phyloP scores from a whole-genome alignment of 345 rosid species.

The Clausena lansium region DNA sequence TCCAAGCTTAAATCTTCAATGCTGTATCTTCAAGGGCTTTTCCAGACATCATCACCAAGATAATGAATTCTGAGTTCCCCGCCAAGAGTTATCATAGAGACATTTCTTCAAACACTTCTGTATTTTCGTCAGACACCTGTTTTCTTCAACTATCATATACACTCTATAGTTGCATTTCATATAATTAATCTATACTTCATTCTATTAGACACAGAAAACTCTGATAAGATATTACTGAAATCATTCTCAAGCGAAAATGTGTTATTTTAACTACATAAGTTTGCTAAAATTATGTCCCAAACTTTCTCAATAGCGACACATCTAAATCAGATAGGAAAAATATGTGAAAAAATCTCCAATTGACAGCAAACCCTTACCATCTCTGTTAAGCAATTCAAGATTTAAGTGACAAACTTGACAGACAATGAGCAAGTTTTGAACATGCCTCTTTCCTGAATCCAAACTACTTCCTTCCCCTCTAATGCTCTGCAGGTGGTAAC shows the following conservation, averaged over 20 bases:
- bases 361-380: not conserved
- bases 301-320: not conserved
- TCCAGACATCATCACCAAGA: too few species aligned
- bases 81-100: too few species aligned
- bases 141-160: not conserved
- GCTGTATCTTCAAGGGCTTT: too few species aligned
- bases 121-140: too few species aligned
- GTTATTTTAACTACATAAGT: not conserved
- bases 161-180: not conserved
- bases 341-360: too few species aligned
- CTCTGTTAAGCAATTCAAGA: not conserved
- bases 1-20: too few species aligned
- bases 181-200: not conserved
- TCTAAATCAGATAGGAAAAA: not conserved
- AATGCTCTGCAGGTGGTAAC: conserved; percentile 84
- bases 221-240: not conserved
- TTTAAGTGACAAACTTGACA: not conserved
- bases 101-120: too few species aligned
- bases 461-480: conserved; percentile 59
- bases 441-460: not conserved
- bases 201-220: not conserved
- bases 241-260: not conserved
- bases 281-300: not conserved
- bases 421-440: not conserved
- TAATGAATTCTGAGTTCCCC: too few species aligned